Base-by-base conservation (phyloP, 148 eudicot genomes). In the Diospyros lotus region DNA sequence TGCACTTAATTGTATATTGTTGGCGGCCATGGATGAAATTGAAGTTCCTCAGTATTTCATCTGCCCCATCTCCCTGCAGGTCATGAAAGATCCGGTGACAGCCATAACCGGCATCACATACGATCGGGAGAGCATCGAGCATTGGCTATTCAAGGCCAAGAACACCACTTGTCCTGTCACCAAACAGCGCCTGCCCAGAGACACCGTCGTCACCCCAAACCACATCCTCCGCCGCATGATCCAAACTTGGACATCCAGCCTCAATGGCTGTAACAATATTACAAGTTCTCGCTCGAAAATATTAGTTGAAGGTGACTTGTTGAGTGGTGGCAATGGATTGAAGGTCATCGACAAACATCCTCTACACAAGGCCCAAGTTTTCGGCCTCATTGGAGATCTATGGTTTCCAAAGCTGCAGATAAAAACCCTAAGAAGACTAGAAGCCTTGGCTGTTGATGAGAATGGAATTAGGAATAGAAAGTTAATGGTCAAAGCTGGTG, bases 31-130 rank as follows among this genome's bases (percentile, higher is more conserved):
- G 80, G 84, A 78, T 45, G 84, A 86, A 78, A 76, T 75, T 44
- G 93, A 91, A 2, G 73, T 85, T 0, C 94, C 97, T 9, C 74
- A 78, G 41, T 88, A 84, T 55, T 89, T 92, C 79, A 38, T 92
- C 0, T 92, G 97, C 28, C 97, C 97, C 0, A 92, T 92, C 3
- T 92, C 97, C 6, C 88, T 92, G 39, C 92, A 92, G 58, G 85
- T 87, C 46, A 92, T 92, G 97, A 81, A 81, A 78, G 97, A 92
- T 43, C 97, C 97, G 7, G 94, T 92, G 9, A 92, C 94, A 8
- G 69, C 93, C 8, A 46, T 81, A 41, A 85, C 92, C 61, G 97
- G 97, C 48, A 92, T 92, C 62, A 92, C 93, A 51, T 92, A 92
- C 75, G 97, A 92, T 75, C 89, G 93, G 15, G 83, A 78, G 39